Evolutionary conservation across 2,329 filamentous ascomycete species (phyloP).

Genomic region (Botrytis byssoidea): DNA sequence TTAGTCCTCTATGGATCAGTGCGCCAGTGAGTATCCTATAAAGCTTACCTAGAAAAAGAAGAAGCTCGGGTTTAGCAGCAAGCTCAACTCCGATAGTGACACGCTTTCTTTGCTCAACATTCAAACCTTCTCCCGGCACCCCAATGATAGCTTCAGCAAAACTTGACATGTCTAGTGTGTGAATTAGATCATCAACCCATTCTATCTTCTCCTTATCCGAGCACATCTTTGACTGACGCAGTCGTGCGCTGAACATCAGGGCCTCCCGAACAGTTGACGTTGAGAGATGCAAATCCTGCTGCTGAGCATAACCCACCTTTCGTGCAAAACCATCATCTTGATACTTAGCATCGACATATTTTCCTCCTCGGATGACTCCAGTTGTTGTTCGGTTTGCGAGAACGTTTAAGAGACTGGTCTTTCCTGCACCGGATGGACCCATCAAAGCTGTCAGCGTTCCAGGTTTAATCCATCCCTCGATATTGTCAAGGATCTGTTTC

Average conservation of each 20-base stretch:
- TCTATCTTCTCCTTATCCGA: conserved; percentile 74
- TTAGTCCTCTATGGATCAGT: not conserved
- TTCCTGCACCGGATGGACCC: conserved; percentile 54
- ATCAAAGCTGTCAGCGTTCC: conserved; percentile 67
- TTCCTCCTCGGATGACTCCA: conserved; percentile 83
- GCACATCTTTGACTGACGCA: conserved; percentile 76
- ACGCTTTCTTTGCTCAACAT: conserved; percentile 60
- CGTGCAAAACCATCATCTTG: conserved; percentile 83
- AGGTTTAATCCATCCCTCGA: conserved; percentile 77
- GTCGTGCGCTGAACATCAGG: conserved; percentile 80
- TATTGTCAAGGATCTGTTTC: conserved; percentile 62
- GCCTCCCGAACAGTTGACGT: conserved; percentile 83
- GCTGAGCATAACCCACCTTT: conserved; percentile 73
- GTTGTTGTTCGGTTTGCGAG: conserved; percentile 68
- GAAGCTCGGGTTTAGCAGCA: conserved; percentile 46
- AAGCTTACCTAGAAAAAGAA: conserved; percentile 55
- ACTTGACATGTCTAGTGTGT: conserved; percentile 61
- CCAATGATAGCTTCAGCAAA: conserved; percentile 66
- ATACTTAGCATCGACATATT: conserved; percentile 64
- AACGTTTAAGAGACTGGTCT: conserved; percentile 59
- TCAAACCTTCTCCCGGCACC: conserved; percentile 51
- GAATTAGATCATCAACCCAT: conserved; percentile 65
- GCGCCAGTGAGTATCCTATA: not conserved
- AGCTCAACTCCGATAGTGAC: conserved; percentile 57
- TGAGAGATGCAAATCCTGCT: conserved; percentile 83